Percentiles rank a stretch among this genome's conserved stretches.
These are phyloP conservation scores for Takashimella koratensis DNA, from an alignment of 1,284 basidiomycete genomes.

Conservation along the genomic window DNA sequence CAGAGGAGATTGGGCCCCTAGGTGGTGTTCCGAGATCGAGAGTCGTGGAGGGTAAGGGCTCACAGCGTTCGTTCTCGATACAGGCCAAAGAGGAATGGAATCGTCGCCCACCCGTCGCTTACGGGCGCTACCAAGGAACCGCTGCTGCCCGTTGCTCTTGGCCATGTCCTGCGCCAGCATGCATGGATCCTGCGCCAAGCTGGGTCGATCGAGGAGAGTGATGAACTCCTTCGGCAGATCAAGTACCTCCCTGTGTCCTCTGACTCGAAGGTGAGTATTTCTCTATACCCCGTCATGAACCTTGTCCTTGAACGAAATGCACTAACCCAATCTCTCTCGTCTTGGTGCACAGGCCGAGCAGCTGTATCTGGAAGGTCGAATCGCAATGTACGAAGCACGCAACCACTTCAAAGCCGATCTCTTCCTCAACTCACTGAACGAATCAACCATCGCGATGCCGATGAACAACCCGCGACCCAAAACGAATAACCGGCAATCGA, in stretches of 20 bases:
- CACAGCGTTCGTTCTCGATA: too few species aligned
- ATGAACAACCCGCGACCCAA: neutral
- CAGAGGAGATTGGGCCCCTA: too few species aligned
- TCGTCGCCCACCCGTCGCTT: conserved; percentile 42
- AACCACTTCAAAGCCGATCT: conserved; percentile 74
- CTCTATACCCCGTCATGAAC: conserved; percentile 54
- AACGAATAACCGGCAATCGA: conserved; percentile 35
- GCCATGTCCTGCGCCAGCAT: conserved; percentile 66
- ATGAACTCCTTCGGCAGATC: conserved; percentile 57
- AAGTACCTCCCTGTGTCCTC: conserved; percentile 25
- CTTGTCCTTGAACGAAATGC: conserved; percentile 5
- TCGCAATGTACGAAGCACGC: conserved; percentile 70
- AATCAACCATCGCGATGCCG: conserved; percentile 57
- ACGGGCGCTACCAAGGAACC: conserved; percentile 57
- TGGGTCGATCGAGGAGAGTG: conserved; percentile 55
- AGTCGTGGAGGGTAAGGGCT: too few species aligned
- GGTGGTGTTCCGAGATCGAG: too few species aligned
- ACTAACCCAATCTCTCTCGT: neutral
- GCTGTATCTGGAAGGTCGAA: conserved; percentile 64
- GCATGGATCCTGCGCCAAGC: conserved; percentile 69
- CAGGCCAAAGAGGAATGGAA: conserved; percentile 16
- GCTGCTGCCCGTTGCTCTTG: conserved; percentile 64
- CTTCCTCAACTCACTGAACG: conserved; percentile 77
- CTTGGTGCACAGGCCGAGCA: conserved; percentile 60
- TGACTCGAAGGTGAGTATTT: conserved; percentile 23